Evolutionary conservation across 768 basidiomycete genomes (phyloP), one percentile per base, ranked within the genome.

Genomic region (Rhizopogon salebrosus): DNA sequence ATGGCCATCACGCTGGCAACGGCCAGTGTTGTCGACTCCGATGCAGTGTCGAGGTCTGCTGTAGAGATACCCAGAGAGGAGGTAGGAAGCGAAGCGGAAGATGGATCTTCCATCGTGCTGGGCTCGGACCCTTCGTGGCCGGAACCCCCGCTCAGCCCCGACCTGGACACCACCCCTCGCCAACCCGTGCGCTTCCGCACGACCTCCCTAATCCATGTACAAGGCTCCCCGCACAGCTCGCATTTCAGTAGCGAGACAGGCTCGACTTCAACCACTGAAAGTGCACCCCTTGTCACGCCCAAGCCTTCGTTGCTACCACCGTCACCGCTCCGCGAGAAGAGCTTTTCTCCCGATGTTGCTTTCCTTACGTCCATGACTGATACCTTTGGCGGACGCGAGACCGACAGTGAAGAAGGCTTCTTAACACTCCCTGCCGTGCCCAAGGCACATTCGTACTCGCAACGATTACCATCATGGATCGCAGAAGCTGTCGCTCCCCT

Each of bases 391-490:
- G 72, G 69, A 1, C 23, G n/a, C 14, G 54, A 48, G 4, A 41
- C 13, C 11, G 54, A 57, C 3, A 51, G 42, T 22, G 57, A 54
- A 10, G 53, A 53, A 10, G 36, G 34, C 5, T 59, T 72, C 5
- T 59, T 72, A 39, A 36, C 60, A 49, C 55, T 62, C 14, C 43
- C 55, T 8, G 38, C 55, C 7, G 49, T 53, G 3, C 43, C 64
- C 3, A 72, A 76, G 14, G 75, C 77, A 0, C 40, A 34, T 49
- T 68, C 23, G 71, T 77, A 78, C 3, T 72, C 66, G 52, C 77
- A 75, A 27, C 75, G 76, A 5, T 85, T 85, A 60, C 76, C 76
- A 3, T 80, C 80, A 9, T 87, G 84, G 85, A 71, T 86, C 9
- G 80, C 80, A 0, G 74, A 72, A 13, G 74, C 84, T 14, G 78